These are phyloP conservation scores for Mortierella sp. DNA, from an alignment of 371 early-diverging fungal genomes.

Conservation along the genomic window DNA sequence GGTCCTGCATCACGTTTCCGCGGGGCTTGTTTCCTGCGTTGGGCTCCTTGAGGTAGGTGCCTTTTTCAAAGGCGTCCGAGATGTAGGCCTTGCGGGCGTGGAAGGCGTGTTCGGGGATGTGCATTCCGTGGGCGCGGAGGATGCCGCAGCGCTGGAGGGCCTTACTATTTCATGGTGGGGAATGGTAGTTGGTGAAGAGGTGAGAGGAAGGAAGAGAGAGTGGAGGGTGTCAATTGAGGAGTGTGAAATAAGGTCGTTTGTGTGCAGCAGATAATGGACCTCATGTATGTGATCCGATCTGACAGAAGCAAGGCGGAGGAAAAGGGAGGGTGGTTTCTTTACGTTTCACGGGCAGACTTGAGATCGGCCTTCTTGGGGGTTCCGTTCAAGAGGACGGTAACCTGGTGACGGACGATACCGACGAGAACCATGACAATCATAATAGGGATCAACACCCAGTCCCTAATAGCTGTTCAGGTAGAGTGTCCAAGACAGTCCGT, in stretches of 20 bases:
- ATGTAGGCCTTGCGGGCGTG: slow-evolving; percentile 76
- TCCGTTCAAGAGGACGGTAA: slow-evolving; percentile 88
- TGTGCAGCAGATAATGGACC: not conserved
- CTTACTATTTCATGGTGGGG: slow-evolving; percentile 59
- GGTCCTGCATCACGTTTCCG: slow-evolving; percentile 91
- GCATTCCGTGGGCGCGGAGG: slow-evolving; percentile 76
- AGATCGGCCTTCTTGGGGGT: slow-evolving; percentile 82
- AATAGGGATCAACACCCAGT: slow-evolving; percentile 97
- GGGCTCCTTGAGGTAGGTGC: slow-evolving; percentile 85
- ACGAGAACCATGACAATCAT: slow-evolving; percentile 97
- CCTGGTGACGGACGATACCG: slow-evolving; percentile 92
- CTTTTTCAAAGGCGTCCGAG: slow-evolving; percentile 84
- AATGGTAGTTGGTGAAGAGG: not conserved
- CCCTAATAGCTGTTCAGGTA: slow-evolving; percentile 76
- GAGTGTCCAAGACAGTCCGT: not conserved
- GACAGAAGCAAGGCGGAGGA: not conserved
- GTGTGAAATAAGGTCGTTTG: not conserved
- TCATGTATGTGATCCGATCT: not conserved
- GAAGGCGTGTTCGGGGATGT: slow-evolving; percentile 83
- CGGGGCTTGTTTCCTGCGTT: slow-evolving; percentile 71
- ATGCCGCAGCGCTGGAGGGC: slow-evolving; percentile 82
- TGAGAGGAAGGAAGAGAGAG: not conserved
- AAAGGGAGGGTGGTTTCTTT: slow-evolving; percentile 28
- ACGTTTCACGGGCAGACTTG: slow-evolving; percentile 85
- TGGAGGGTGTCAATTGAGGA: not conserved